Evolutionary conservation across 108 stramenopile species (phyloP), one percentile per base, ranked within the genome.

Genomic region (Schizochytrium sp.): DNA sequence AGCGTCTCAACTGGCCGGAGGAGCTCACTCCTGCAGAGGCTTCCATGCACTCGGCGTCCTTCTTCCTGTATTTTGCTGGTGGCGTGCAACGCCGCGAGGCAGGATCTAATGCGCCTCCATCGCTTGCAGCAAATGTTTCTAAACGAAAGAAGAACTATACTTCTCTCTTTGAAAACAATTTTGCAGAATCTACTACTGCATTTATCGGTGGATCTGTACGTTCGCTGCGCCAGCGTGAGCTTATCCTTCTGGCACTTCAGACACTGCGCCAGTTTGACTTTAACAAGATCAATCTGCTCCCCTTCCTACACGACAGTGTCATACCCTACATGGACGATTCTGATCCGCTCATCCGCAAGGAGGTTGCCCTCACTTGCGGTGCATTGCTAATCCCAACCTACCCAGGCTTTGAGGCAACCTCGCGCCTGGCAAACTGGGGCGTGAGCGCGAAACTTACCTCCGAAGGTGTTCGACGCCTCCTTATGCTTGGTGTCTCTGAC

Each of bases 401-500:
- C 3, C 12, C 19, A 5, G 56, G 19, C 41, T 60, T 42, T 53
- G 56, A 53, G 17, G 58, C 89, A 40, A 72, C 56, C 57, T 50
- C 92, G 8, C 61, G 93, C n/a, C 95, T 95, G 19, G 89, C 89
- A 17, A 90, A 92, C 49, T 94, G 96, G 57, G 96, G 90, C 28
- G 88, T 87, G 12, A 94, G 96, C 72, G 92, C 96, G 55, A 97
- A 97, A 90, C 95, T 96, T 0, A 56, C 50, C 87, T 56, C 55
- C 13, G 4, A 44, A 61, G 94, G 96, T 15, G 91, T 98, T 19
- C 91, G 91, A n/a, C 92, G 92, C 8, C 91, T 98, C 38, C 89
- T 98, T 17, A 89, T 92, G 73, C 95, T 97, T 3, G 94, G 95
- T 10, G 93, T 98, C 4, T 95, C 96, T 13, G 98, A 99, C 94